Evolutionary conservation across 2,329 filamentous ascomycete species (phyloP).

Genomic region (Colletotrichum echinochloae): DNA sequence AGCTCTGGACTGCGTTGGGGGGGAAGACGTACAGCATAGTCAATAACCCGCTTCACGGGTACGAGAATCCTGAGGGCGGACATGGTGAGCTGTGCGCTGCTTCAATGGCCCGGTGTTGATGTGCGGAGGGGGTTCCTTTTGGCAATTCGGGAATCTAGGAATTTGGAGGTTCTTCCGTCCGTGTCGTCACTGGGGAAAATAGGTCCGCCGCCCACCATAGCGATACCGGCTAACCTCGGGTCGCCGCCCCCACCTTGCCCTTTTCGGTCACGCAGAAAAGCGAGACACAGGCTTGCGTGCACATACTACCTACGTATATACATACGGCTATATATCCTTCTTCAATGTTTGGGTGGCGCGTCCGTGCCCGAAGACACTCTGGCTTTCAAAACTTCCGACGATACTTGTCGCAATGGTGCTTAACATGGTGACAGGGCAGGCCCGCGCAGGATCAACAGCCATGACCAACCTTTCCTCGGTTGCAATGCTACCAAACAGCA

Average conservation of each 20-base stretch:
- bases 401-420: neutral
- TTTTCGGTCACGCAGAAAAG: slow-evolving; percentile 34
- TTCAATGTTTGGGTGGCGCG: neutral
- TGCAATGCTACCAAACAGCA: neutral
- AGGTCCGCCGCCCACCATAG: slow-evolving; percentile 43
- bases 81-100: slow-evolving; percentile 36
- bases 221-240: slow-evolving; percentile 60
- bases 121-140: slow-evolving; percentile 20
- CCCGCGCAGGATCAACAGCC: neutral
- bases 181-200: slow-evolving; percentile 40
- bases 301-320: neutral
- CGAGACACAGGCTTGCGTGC: slow-evolving; percentile 19
- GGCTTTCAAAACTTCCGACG: slow-evolving; percentile 6
- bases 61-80: slow-evolving; percentile 70
- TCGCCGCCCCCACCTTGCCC: slow-evolving; percentile 36
- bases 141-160: slow-evolving; percentile 41
- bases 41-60: slow-evolving; percentile 86
- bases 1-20: neutral
- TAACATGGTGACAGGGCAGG: neutral
- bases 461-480: neutral
- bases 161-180: slow-evolving; percentile 29
- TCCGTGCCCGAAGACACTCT: neutral
- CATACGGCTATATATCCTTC: neutral
- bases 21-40: slow-evolving; percentile 79
- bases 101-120: slow-evolving; percentile 32